phyloP scores from a whole-genome alignment of 1,284 basidiomycete genomes.

The Somion occarium region DNA sequence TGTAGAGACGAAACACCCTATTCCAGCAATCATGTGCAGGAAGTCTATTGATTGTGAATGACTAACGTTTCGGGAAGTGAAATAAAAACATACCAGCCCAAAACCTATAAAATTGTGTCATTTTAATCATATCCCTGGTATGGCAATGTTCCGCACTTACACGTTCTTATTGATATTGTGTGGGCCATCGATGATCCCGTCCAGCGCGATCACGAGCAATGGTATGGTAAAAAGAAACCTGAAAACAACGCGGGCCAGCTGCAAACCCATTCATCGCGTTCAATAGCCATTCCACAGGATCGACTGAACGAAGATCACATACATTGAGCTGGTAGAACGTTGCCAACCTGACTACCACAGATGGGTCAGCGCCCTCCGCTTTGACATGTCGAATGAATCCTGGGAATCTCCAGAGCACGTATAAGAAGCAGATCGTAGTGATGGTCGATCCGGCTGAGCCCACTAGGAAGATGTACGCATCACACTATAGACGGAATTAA shows the following conservation, averaged over 20 bases:
- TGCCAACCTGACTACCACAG: conserved; percentile 62
- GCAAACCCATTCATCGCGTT: conserved; percentile 3
- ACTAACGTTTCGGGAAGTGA: background rate
- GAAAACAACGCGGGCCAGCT: conserved; percentile 63
- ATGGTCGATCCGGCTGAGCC: conserved; percentile 58
- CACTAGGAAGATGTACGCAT: conserved; percentile 65
- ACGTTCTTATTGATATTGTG: conserved; percentile 45
- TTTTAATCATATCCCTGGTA: conserved; percentile 1
- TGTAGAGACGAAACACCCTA: conserved; percentile 71
- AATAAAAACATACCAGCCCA: conserved; percentile 39
- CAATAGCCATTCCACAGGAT: background rate
- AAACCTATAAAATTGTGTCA: conserved; percentile 35
- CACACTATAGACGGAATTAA: conserved; percentile 35
- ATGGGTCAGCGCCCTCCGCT: conserved; percentile 61
- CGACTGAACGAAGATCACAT: conserved; percentile 20
- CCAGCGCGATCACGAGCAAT: conserved; percentile 55
- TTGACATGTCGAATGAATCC: conserved; percentile 63
- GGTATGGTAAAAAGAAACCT: conserved; percentile 67
- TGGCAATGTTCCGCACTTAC: conserved; percentile 35
- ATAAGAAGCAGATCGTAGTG: conserved; percentile 63
- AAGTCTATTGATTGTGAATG: conserved; percentile 48
- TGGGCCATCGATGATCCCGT: conserved; percentile 42
- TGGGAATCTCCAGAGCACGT: conserved; percentile 63
- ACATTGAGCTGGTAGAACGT: conserved; percentile 77
- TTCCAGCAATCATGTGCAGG: conserved; percentile 58